Evolutionary conservation across 805 yeast genomes (phyloP).

Genomic region (Yarrowia deformans): DNA sequence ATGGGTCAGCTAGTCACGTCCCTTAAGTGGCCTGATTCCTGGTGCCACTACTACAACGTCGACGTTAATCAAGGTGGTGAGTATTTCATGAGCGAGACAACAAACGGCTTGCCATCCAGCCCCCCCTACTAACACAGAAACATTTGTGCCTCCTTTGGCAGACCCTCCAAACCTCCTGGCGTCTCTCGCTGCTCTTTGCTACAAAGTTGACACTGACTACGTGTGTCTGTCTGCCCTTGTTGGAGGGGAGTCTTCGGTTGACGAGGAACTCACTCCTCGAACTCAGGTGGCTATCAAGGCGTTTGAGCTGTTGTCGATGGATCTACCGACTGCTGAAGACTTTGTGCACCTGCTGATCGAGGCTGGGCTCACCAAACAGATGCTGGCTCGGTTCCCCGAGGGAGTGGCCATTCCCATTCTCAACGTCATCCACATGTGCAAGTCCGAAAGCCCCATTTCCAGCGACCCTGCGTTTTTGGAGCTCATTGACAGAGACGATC

Average conservation of each 20-base stretch:
- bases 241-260: conserved; percentile 55
- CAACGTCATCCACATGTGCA: conserved; percentile 56
- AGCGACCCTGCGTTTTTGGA: conserved; percentile 55
- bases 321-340: conserved; percentile 59
- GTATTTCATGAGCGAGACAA: neutral
- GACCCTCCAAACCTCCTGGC: conserved; percentile 28
- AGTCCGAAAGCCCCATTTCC: conserved; percentile 43
- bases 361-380: conserved; percentile 56
- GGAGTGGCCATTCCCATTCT: conserved; percentile 74
- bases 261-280: conserved; percentile 45
- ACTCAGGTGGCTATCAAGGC: conserved; percentile 40
- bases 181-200: conserved; percentile 48
- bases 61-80: conserved; percentile 5
- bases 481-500: conserved; percentile 72
- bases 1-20: neutral
- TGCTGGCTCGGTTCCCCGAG: conserved; percentile 73
- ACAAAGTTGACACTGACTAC: conserved; percentile 65
- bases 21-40: conserved; percentile 25
- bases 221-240: conserved; percentile 70
- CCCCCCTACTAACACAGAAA: neutral
- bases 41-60: conserved; percentile 17
- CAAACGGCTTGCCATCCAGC: too few relatives aligned
- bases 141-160: conserved; percentile 15
- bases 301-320: conserved; percentile 51
- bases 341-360: conserved; percentile 69